Evolutionary conservation across 345 rosid species (phyloP).

Genomic region (Stellera chamaejasme): DNA sequence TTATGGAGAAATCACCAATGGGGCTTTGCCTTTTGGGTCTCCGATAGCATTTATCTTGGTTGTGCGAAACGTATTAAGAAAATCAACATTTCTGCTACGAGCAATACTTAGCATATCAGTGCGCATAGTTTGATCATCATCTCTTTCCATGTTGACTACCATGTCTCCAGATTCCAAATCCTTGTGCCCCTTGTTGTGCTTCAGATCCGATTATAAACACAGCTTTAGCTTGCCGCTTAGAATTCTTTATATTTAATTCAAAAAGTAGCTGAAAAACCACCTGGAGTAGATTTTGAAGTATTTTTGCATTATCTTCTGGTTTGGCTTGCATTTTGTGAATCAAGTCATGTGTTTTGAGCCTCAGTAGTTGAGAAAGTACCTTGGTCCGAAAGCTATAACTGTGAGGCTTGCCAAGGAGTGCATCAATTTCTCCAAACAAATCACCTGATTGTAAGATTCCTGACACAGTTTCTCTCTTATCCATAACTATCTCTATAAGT

Average conservation of each 20-base stretch:
- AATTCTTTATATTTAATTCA: neutral
- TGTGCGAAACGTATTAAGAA: conserved; percentile 63
- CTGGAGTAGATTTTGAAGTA: conserved; percentile 64
- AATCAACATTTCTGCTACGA: conserved; percentile 59
- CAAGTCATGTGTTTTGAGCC: conserved; percentile 51
- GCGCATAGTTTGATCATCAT: conserved; percentile 29
- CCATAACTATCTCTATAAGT: conserved; percentile 40
- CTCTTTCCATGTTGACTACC: conserved; percentile 25
- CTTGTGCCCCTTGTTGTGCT: conserved; percentile 48
- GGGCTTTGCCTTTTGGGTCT: conserved; percentile 56
- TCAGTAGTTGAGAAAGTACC: conserved; percentile 62
- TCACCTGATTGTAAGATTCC: conserved; percentile 53
- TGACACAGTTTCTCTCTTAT: conserved; percentile 30
- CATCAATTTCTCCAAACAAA: conserved; percentile 83
- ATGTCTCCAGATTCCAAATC: conserved; percentile 40
- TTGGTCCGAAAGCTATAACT: conserved; percentile 56
- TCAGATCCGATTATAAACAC: conserved; percentile 5
- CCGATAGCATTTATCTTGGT: conserved; percentile 52
- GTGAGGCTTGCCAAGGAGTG: conserved; percentile 59
- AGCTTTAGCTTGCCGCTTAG: neutral
- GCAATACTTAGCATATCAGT: conserved; percentile 41
- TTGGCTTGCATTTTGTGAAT: conserved; percentile 54
- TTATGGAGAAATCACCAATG: conserved; percentile 26
- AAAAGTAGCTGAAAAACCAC: conserved; percentile 11
- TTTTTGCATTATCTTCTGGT: conserved; percentile 44